phyloP scores from a whole-genome alignment of 2,329 filamentous ascomycete genomes.

The Ambrosiella xylebori region DNA sequence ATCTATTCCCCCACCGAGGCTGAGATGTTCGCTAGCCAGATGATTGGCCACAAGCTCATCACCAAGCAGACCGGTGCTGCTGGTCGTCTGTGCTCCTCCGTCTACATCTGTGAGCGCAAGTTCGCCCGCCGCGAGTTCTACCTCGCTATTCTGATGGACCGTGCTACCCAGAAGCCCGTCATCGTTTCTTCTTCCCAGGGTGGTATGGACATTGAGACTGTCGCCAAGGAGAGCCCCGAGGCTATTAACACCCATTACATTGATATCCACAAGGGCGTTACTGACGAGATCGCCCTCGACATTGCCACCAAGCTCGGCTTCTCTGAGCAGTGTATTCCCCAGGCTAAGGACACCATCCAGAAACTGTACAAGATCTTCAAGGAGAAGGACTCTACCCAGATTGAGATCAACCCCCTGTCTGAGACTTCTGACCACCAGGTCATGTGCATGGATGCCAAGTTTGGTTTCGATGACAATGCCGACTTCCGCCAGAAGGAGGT shows the following conservation, averaged over 20 bases:
- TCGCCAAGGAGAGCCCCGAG: conserved; percentile 93
- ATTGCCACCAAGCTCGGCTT: conserved; percentile 90
- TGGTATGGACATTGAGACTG: conserved; percentile 97
- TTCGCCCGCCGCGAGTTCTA: conserved; percentile 98
- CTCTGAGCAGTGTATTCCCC: conserved; percentile 91
- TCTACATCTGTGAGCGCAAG: conserved; percentile 99
- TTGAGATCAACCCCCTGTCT: conserved; percentile 97
- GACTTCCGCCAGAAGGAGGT: conserved; percentile 96
- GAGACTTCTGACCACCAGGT: conserved; percentile 98
- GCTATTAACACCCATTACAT: conserved; percentile 90
- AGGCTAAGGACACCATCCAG: conserved; percentile 91
- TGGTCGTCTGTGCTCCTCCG: conserved; percentile 87
- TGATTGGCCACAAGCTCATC: conserved; percentile 99
- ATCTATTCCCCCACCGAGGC: conserved; percentile 96
- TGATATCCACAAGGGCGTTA: conserved; percentile 87
- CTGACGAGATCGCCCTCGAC: conserved; percentile 79
- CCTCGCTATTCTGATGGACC: conserved; percentile 96
- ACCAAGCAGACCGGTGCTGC: conserved; percentile 96
- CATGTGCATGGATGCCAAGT: conserved; percentile 98
- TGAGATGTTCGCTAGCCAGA: conserved; percentile 95
- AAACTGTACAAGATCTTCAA: conserved; percentile 98
- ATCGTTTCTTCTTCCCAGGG: conserved; percentile 97
- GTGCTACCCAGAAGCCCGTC: conserved; percentile 73
- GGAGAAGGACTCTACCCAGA: conserved; percentile 97
- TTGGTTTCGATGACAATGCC: conserved; percentile 97